Conservation (phyloP, 345 rosid species). For the Citrus inodora region DNA sequence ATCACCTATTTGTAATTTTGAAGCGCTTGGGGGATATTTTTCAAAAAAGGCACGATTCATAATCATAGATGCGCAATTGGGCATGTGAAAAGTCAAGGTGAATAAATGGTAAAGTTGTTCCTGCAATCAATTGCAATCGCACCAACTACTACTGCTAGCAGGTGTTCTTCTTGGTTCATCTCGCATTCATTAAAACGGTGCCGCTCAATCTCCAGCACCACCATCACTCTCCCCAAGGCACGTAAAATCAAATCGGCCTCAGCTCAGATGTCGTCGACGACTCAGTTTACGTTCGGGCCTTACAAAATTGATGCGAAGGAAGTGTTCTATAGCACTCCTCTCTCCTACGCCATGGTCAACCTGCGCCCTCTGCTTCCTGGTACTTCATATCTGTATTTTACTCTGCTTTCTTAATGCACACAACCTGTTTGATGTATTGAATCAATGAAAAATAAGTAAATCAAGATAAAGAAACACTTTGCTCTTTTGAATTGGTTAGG, state of each 20-base stretch:
- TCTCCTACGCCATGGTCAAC: conserved; percentile 86
- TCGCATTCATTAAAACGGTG: not conserved
- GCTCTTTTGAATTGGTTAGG: not conserved
- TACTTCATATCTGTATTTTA: conserved; percentile 1
- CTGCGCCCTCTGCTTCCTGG: conserved; percentile 91
- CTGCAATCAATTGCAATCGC: not conserved
- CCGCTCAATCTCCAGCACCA: not conserved
- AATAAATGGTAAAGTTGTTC: not conserved
- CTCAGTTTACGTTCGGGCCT: conserved; percentile 54
- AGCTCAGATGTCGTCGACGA: conserved; percentile 36
- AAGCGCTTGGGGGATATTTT: too few species aligned
- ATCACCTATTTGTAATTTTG: too few species aligned
- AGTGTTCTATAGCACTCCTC: conserved; percentile 68
- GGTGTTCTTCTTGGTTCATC: not conserved
- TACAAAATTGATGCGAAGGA: conserved; percentile 65
- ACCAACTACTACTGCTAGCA: not conserved
- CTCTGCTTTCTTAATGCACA: not conserved
- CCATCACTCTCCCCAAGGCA: not conserved
- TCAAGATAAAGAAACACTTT: not conserved
- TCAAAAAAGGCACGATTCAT: too few species aligned
- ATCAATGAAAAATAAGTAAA: not conserved
- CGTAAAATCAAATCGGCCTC: too few species aligned
- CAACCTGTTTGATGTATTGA: not conserved
- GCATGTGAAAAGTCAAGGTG: too few species aligned
- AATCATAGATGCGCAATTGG: too few species aligned